A percentile compares a stretch with the other conserved stretches of the same genome.
Evolutionary conservation across 2,329 filamentous ascomycete species (phyloP).

Genomic region (Penicillium sp.): DNA sequence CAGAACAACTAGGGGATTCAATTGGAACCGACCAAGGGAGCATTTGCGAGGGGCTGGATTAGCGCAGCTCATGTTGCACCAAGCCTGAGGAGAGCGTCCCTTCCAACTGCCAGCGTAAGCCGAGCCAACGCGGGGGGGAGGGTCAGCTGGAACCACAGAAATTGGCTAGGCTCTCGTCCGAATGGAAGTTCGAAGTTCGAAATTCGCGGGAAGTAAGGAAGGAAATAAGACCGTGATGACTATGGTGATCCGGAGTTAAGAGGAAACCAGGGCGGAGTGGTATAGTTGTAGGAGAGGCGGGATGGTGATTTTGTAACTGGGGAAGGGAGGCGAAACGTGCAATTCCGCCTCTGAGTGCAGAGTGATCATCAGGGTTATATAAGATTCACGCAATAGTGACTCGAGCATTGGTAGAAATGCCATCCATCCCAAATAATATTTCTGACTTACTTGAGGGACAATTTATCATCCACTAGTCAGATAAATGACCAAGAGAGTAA

Average conservation of each 20-base stretch:
- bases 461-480: slow-evolving; percentile 1
- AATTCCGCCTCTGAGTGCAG: background rate
- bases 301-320: background rate
- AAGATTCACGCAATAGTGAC: background rate
- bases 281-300: background rate
- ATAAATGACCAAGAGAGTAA: slow-evolving; percentile 8
- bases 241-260: slow-evolving; percentile 6
- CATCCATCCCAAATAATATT: background rate
- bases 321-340: background rate
- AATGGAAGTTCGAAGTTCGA: background rate
- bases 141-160: slow-evolving; percentile 1
- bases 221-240: background rate
- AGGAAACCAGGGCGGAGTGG: background rate
- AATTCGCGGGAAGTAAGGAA: background rate
- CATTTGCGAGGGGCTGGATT: background rate
- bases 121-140: slow-evolving; percentile 12
- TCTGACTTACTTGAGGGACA: background rate
- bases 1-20: background rate
- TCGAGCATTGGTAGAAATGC: background rate
- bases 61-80: slow-evolving; percentile 10
- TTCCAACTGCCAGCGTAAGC: background rate
- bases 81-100: background rate
- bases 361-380: background rate
- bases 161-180: background rate
- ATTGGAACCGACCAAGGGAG: slow-evolving; percentile 7